phyloP scores from a whole-genome alignment of 2,329 filamentous ascomycete genomes.

The Fulvia fulva region DNA sequence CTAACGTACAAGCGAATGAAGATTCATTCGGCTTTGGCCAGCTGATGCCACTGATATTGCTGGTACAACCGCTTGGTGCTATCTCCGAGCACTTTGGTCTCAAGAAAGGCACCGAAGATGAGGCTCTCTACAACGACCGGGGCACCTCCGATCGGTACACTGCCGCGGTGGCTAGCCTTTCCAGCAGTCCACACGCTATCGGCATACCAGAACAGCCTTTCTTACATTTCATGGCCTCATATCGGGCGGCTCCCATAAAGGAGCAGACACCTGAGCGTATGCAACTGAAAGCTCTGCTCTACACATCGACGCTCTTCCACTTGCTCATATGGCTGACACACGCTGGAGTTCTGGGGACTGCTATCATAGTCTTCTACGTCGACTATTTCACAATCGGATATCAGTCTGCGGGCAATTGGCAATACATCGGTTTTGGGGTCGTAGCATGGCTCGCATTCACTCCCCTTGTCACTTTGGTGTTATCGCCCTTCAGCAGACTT shows the following conservation, averaged over 20 bases:
- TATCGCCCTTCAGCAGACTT: slow-evolving; percentile 10
- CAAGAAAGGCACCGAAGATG: slow-evolving; percentile 3
- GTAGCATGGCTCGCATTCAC: slow-evolving; percentile 3
- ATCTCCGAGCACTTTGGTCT: slow-evolving; percentile 19
- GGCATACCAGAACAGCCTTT: slow-evolving; percentile 5
- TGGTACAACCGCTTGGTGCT: slow-evolving; percentile 25
- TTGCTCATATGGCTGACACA: slow-evolving; percentile 9
- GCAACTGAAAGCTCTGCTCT: slow-evolving; percentile 17
- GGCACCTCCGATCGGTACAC: slow-evolving; percentile 8
- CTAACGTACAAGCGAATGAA: slow-evolving; percentile 1
- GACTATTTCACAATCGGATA: slow-evolving; percentile 11
- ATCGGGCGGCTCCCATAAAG: slow-evolving; percentile 6
- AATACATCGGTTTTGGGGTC: slow-evolving; percentile 7
- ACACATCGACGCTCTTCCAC: slow-evolving; percentile 14
- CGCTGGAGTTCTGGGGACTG: slow-evolving; percentile 3
- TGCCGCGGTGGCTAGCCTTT: slow-evolving; percentile 1
- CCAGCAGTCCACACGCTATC: neutral
- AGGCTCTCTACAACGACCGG: slow-evolving; percentile 7
- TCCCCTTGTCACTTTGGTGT: neutral
- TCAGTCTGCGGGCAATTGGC: slow-evolving; percentile 8
- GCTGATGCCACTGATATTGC: slow-evolving; percentile 24
- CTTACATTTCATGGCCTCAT: slow-evolving; percentile 15
- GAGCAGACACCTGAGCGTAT: slow-evolving; percentile 10
- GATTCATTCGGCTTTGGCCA: slow-evolving; percentile 24
- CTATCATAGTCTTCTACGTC: slow-evolving; percentile 6